Percentiles rank a stretch among this genome's conserved stretches.
phyloP scores from a whole-genome alignment of 768 basidiomycete genomes.

The Amanita rubescens region DNA sequence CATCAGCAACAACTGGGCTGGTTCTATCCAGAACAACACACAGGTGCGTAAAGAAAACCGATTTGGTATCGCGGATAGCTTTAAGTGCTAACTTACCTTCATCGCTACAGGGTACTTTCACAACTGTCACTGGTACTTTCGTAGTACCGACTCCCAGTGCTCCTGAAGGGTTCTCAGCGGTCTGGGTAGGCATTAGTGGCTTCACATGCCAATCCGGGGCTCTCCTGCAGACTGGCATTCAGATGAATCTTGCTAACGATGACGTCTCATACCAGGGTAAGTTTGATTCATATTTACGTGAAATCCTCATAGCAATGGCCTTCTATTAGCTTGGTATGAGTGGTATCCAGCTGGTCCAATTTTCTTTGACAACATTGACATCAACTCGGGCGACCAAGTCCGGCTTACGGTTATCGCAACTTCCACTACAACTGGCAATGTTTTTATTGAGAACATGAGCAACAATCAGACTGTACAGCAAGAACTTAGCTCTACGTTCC shows the following conservation, averaged over 20 bases:
- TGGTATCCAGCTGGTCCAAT: not conserved
- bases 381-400: not conserved
- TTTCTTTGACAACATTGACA: not conserved
- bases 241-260: not conserved
- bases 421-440: not conserved
- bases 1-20: not conserved
- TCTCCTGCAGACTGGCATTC: not conserved
- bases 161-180: not conserved
- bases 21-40: not conserved
- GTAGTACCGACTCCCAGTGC: not conserved
- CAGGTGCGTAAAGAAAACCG: not conserved
- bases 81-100: not conserved
- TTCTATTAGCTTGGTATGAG: not conserved
- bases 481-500: not conserved
- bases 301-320: not conserved
- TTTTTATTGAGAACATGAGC: not conserved
- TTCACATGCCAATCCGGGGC: not conserved
- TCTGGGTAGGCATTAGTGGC: not conserved
- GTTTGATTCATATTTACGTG: not conserved
- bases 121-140: not conserved
- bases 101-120: not conserved
- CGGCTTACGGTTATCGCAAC: not conserved
- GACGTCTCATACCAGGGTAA: not conserved
- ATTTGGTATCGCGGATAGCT: constrained; percentile 7
- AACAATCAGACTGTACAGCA: not conserved